These are phyloP conservation scores for Colletotrichum tofieldiae DNA, from an alignment of 2,329 filamentous ascomycete genomes.

Conservation along the genomic window DNA sequence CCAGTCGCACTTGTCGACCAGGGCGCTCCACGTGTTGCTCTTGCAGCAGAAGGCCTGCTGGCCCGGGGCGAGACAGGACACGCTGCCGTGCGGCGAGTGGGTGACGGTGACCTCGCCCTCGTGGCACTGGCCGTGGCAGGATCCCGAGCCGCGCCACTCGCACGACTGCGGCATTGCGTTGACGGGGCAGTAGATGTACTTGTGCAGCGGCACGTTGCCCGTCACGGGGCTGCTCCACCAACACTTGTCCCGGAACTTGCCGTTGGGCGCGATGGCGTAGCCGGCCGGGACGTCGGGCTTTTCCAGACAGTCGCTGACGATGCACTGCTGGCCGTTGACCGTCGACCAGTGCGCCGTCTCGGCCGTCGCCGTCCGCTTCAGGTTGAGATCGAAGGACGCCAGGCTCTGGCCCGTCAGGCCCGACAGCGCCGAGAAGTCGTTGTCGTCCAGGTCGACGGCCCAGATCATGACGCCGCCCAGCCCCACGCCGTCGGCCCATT, in stretches of 20 bases:
- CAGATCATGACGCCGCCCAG: slow-evolving; percentile 54
- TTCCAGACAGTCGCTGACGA: slow-evolving; percentile 13
- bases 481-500: slow-evolving; percentile 51
- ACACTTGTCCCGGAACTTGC: slow-evolving; percentile 9
- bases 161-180: slow-evolving; percentile 23
- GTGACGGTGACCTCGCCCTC: slow-evolving; percentile 28
- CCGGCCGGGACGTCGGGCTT: slow-evolving; percentile 1
- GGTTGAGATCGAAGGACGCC: slow-evolving; percentile 8
- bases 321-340: slow-evolving; percentile 21
- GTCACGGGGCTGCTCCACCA: neutral
- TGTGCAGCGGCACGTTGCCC: slow-evolving; percentile 5
- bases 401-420: neutral
- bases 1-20: neutral
- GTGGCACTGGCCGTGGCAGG: slow-evolving; percentile 43
- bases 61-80: neutral
- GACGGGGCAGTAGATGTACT: slow-evolving; percentile 39
- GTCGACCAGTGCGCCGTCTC: slow-evolving; percentile 17
- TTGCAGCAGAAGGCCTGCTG: slow-evolving; percentile 10
- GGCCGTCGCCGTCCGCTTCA: neutral
- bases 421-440: neutral
- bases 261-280: slow-evolving; percentile 12
- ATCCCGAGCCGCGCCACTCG: slow-evolving; percentile 37
- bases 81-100: neutral
- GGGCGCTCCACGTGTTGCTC: slow-evolving; percentile 5
- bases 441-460: slow-evolving; percentile 44